Percentiles rank a stretch among this genome's conserved stretches.
Evolutionary conservation across 495 filamentous ascomycete species (phyloP).

Genomic region (Podospora bellae-mahoneyi): DNA sequence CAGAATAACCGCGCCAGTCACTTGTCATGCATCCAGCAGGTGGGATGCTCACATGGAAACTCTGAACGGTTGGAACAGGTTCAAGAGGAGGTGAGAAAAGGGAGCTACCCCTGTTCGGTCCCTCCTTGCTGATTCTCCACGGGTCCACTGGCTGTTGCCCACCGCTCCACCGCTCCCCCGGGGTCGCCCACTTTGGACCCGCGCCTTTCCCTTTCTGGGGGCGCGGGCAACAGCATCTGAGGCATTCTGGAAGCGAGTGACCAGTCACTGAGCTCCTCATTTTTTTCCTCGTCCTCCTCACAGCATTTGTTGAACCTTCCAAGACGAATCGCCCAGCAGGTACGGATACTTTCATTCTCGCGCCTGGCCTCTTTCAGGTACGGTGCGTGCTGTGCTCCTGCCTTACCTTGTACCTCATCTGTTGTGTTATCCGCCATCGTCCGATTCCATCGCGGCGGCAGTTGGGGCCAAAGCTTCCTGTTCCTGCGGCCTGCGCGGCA

Average conservation of each 20-base stretch:
- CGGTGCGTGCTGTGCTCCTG: not conserved
- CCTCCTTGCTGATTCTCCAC: too few species aligned
- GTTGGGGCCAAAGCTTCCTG: constrained; percentile 10
- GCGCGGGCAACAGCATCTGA: not conserved
- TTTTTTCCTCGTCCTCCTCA: constrained; percentile 15
- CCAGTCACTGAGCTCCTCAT: constrained; percentile 12
- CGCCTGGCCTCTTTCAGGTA: not conserved
- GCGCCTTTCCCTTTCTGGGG: constrained; percentile 11
- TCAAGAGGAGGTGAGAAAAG: constrained; percentile 1
- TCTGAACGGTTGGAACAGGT: not conserved
- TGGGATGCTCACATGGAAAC: not conserved
- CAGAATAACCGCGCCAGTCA: not conserved
- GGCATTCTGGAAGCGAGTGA: constrained; percentile 6
- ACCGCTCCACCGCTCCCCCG: constrained; percentile 1
- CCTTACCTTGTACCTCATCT: not conserved
- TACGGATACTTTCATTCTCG: not conserved
- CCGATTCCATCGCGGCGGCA: not conserved
- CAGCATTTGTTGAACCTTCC: not conserved
- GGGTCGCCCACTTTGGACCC: constrained; percentile 1
- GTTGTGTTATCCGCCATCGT: not conserved
- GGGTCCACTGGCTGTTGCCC: not conserved
- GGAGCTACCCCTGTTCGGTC: not conserved
- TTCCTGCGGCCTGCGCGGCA: constrained; percentile 7
- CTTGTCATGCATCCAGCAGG: not conserved
- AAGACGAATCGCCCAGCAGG: not conserved